Base-by-base conservation (phyloP, 1,284 basidiomycete genomes). In the Athelia sp. region DNA sequence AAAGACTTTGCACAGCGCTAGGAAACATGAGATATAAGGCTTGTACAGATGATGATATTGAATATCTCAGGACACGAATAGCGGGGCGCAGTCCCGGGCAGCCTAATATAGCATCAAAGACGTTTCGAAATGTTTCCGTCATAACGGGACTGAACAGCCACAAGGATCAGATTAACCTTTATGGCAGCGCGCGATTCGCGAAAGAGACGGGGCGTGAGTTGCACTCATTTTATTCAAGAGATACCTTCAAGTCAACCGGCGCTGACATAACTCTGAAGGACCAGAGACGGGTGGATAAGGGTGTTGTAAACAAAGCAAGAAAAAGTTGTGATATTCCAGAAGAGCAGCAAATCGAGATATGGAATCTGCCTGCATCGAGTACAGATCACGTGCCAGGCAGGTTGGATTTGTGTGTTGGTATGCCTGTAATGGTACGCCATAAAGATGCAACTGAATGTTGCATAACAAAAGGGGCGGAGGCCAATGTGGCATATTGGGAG, bases 401-500 rank as follows among this genome's bases (percentile, higher is more conserved):
- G 18, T 46, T 73, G 2, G 49, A 52, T 1, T 35, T 74, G 0
- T 75, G 71, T 57, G 44, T 65, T 23, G 69, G 69, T 0, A 57
- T 74, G 54, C 73, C 71, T 35, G 57, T 76, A 0, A 67, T 75
- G 56, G 58, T 74, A 2, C 60, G 64, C 26, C 34, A 57, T 8
- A 71, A 72, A 52, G 47, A 59, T 31, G 70, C 68, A 2, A 72
- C 69, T 11, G 67, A 72, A 45, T 49, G 64, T 4, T 63, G 66
- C 44, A 68, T 70, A 6, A 73, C 69, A 15, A 73, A 72, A 52
- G 71, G 71, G 1, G 71, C 71, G 50, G 67, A 72, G 50, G 72
- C 50, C 1, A 53, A 50, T 32, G 65, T 73, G 0, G 52, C 58
- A 34, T 63, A 56, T 2, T 74, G 71, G 70, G 50, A 63, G 21